Evolutionary conservation across 2,329 filamentous ascomycete genomes (phyloP).

Genomic region (Alternaria gaisen): DNA sequence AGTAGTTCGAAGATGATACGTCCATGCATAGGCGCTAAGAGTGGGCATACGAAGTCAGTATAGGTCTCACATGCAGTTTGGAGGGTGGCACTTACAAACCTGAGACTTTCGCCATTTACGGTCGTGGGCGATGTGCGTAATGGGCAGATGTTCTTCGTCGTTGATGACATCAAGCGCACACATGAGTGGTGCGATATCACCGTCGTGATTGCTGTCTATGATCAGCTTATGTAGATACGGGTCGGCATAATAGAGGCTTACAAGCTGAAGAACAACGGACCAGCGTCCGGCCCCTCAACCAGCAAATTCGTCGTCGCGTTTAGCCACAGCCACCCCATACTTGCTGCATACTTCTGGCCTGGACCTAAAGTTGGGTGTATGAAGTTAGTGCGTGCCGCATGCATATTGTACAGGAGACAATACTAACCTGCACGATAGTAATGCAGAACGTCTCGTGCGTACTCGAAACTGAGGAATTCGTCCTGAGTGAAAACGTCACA

Average conservation of each 20-base stretch:
- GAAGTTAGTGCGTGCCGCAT: not conserved
- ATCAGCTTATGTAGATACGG: not conserved
- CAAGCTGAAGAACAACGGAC: constrained; percentile 66
- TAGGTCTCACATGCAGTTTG: not conserved
- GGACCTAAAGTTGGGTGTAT: constrained; percentile 53
- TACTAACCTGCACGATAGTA: constrained; percentile 63
- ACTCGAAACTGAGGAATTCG: constrained; percentile 66
- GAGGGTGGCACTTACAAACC: not conserved
- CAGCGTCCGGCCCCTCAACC: constrained; percentile 52
- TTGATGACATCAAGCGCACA: constrained; percentile 52
- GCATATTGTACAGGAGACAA: not conserved
- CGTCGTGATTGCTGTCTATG: not conserved
- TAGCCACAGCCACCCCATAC: constrained; percentile 67
- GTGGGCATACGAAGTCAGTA: not conserved
- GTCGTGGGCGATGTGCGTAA: constrained; percentile 53
- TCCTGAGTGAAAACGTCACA: constrained; percentile 52
- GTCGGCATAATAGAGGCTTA: constrained; percentile 30
- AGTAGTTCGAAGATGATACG: constrained; percentile 64
- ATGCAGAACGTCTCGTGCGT: constrained; percentile 66
- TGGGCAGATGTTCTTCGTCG: constrained; percentile 57
- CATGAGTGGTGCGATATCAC: constrained; percentile 55
- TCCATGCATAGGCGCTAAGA: constrained; percentile 65
- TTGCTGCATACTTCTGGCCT: constrained; percentile 62
- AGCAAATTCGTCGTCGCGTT: constrained; percentile 57
- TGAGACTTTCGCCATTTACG: constrained; percentile 65